Base-by-base conservation (phyloP, 2,329 filamentous ascomycete genomes). In the Fusarium miscanthi region DNA sequence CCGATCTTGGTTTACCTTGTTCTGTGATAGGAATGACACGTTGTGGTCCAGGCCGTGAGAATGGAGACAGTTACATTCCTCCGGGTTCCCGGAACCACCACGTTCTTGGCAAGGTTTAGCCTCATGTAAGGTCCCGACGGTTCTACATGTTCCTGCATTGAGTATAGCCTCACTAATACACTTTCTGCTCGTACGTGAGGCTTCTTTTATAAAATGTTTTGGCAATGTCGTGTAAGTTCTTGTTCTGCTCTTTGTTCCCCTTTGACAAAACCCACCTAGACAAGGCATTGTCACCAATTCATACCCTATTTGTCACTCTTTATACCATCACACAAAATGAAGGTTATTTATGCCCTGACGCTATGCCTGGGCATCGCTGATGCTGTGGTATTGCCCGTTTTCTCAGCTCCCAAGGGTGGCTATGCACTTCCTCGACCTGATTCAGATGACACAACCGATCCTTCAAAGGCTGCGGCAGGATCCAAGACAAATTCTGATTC, bases 121-220 rank as follows among this genome's bases (percentile, higher is more conserved):
- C 41, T n/a, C 27, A 40, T 64, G 65, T 31, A 69, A 69, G 66
- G 66, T 43, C 51, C 45, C 25, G 31, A 30, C 41, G 16, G 27
- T 27, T 38, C 35, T 41, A 14, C n/a, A 41, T 30, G 64, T 46
- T 23, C 58, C 66, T 69, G 65, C 45, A 69, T 69, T 37, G 3
- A 53, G 66, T 19, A 53, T 53, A 69, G 51, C 41, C 17, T 45
- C n/a, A 23, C 14, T 2, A 37, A 27, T n/a, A 51, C 21, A 51
- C n/a, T 41, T 23, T 14, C 3, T 12, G 1, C 14, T 41, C 30
- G 19, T 21, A 33, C 21, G 41, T 25, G 31, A 25, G 30, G 23
- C 25, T 14, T 25, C 19, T 40, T 48, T 43, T 69, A 69, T 69
- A 69, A 52, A 69, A 64, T 64, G 41, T 27, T 40, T 58, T 30